These are phyloP conservation scores for Phylloboletellus chloephorus DNA, from an alignment of 1,284 basidiomycete genomes.

Conservation along the genomic window DNA sequence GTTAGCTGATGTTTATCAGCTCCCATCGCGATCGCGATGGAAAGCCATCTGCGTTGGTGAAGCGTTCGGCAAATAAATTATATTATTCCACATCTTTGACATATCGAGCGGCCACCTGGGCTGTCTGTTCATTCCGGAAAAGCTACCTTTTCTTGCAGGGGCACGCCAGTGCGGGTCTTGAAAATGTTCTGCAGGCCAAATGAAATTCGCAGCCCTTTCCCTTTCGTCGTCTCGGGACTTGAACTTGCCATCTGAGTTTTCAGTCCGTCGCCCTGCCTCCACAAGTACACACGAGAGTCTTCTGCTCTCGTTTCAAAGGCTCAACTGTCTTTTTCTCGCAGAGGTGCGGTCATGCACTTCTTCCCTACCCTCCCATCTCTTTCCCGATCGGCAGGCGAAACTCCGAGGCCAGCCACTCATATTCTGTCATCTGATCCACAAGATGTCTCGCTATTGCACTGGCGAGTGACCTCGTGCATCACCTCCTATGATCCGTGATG, in stretches of 20 bases:
- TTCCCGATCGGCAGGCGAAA: conserved; percentile 13
- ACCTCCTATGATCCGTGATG: conserved; percentile 19
- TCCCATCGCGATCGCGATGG: conserved; percentile 27
- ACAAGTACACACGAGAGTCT: too few relatives aligned
- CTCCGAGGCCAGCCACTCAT: conserved; percentile 17
- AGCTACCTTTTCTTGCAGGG: conserved; percentile 19
- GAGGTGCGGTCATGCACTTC: too few relatives aligned
- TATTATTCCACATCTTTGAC: conserved; percentile 24
- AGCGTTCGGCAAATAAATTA: conserved; percentile 24
- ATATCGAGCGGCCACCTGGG: conserved; percentile 27
- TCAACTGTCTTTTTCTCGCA: too few relatives aligned
- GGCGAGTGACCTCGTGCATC: conserved; percentile 25
- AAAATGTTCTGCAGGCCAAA: conserved; percentile 8
- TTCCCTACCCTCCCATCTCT: conserved; percentile 13
- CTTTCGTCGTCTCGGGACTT: conserved; percentile 10
- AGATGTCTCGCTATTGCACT: conserved; percentile 11
- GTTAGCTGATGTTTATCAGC: conserved; percentile 21
- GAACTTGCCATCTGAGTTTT: too few relatives aligned
- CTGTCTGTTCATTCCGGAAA: conserved; percentile 25
- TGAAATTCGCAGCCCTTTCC: too few relatives aligned
- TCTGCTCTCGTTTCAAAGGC: too few relatives aligned
- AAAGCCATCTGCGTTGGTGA: conserved; percentile 21
- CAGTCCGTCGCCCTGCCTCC: too few relatives aligned
- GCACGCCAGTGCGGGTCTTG: conserved; percentile 7
- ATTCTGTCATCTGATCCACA: conserved; percentile 15